These are phyloP conservation scores for Boeremia lycopersici DNA, from an alignment of 2,329 filamentous ascomycete species.

Conservation along the genomic window DNA sequence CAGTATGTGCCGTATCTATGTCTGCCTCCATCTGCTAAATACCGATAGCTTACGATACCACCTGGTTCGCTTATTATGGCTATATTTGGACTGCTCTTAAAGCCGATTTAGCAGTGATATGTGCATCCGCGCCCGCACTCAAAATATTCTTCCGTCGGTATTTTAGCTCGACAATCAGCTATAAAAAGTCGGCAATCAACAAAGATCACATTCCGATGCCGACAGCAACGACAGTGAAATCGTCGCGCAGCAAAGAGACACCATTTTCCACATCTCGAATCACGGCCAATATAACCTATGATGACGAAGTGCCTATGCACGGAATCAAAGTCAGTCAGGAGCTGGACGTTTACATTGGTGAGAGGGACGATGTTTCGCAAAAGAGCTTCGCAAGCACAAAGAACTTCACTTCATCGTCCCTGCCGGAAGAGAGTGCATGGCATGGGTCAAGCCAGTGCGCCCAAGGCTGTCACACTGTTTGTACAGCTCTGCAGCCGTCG, in stretches of 20 bases:
- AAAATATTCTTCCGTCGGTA: constrained; percentile 53
- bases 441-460: constrained; percentile 18
- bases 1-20: constrained; percentile 11
- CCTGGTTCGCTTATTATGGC: constrained; percentile 47
- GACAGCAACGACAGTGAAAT: neutral
- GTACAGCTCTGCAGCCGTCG: constrained; percentile 20
- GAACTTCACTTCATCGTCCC: constrained; percentile 25
- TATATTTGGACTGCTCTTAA: constrained; percentile 52
- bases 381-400: constrained; percentile 27
- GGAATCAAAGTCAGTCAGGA: constrained; percentile 31
- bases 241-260: constrained; percentile 8
- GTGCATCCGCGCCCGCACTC: constrained; percentile 51
- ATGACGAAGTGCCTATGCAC: constrained; percentile 23
- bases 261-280: constrained; percentile 10
- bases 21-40: neutral
- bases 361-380: constrained; percentile 25
- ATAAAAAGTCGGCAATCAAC: constrained; percentile 4
- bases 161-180: constrained; percentile 30
- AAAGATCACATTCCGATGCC: constrained; percentile 8
- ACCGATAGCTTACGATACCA: constrained; percentile 45
- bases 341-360: constrained; percentile 27
- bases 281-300: constrained; percentile 7
- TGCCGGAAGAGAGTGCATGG: constrained; percentile 8
- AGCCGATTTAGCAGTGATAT: constrained; percentile 50
- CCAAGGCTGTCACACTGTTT: constrained; percentile 26